Evolutionary conservation across 2,329 filamentous ascomycete genomes (phyloP).

Genomic region (Scleromitrula shiraiana): DNA sequence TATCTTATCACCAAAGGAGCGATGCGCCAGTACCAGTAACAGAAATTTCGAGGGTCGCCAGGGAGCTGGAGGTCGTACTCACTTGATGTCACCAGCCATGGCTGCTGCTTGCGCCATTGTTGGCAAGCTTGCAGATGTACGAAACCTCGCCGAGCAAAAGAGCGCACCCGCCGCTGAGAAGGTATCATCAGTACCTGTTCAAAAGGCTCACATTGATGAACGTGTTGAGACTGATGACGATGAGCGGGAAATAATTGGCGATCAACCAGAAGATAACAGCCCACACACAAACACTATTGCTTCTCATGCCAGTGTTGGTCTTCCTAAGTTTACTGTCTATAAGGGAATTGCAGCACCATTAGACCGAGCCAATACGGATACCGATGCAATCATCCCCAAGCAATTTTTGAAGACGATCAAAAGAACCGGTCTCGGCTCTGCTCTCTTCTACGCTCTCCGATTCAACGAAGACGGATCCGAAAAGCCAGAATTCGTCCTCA

Average conservation of each 20-base stretch:
- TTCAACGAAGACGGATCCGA: conserved; percentile 67
- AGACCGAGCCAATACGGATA: conserved; percentile 87
- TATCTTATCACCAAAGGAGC: conserved; percentile 83
- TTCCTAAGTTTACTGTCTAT: conserved; percentile 70
- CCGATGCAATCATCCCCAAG: conserved; percentile 98
- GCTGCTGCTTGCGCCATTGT: conserved; percentile 84
- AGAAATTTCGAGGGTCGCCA: conserved; percentile 97
- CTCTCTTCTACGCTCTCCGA: conserved; percentile 79
- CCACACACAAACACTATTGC: conserved; percentile 56
- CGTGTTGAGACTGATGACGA: conserved; percentile 42
- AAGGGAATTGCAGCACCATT: conserved; percentile 84
- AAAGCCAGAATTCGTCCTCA: conserved; percentile 78
- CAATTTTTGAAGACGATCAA: conserved; percentile 99
- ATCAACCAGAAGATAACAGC: conserved; percentile 55
- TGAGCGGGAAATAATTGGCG: conserved; percentile 45
- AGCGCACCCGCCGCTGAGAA: conserved; percentile 15
- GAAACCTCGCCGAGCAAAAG: conserved; percentile 57
- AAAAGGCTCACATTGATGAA: conserved; percentile 40
- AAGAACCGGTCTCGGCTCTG: conserved; percentile 82
- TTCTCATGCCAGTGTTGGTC: conserved; percentile 41
- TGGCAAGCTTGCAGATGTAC: conserved; percentile 86
- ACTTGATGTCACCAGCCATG: conserved; percentile 96
- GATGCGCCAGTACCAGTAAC: conserved; percentile 92
- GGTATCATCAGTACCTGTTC: conserved; percentile 13
- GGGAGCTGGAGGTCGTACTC: conserved; percentile 82